These are phyloP conservation scores for Kokia cookei DNA, from an alignment of 441 rosid genomes.

Conservation along the genomic window DNA sequence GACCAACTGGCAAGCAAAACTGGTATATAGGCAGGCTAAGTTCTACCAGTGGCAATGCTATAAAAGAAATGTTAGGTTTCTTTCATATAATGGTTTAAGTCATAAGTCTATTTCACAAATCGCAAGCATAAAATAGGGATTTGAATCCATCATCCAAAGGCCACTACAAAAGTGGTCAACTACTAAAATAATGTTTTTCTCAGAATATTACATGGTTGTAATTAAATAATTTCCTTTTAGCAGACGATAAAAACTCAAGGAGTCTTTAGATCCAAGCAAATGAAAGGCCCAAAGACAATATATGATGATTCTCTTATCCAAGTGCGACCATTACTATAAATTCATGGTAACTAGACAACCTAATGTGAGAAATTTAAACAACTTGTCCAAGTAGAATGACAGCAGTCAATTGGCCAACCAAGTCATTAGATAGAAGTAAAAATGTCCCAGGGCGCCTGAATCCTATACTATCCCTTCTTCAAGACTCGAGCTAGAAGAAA, in stretches of 20 bases:
- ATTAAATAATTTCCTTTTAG: not conserved
- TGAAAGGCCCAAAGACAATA: not conserved
- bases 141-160: not conserved
- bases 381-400: not conserved
- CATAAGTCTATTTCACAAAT: not conserved
- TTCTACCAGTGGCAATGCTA: not conserved
- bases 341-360: not conserved
- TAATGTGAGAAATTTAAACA: not conserved
- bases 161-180: not conserved
- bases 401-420: not conserved
- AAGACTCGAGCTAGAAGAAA: not conserved
- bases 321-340: not conserved
- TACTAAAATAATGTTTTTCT: not conserved
- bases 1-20: not conserved
- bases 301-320: not conserved
- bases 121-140: not conserved
- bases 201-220: not conserved
- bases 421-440: not conserved
- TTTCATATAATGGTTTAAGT: not conserved
- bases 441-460: not conserved
- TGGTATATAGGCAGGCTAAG: not conserved
- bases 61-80: not conserved
- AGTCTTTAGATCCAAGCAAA: not conserved
- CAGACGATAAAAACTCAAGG: not conserved
- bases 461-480: not conserved